Evolutionary conservation across 768 basidiomycete species (phyloP).

Genomic region (Paxillus involutus): DNA sequence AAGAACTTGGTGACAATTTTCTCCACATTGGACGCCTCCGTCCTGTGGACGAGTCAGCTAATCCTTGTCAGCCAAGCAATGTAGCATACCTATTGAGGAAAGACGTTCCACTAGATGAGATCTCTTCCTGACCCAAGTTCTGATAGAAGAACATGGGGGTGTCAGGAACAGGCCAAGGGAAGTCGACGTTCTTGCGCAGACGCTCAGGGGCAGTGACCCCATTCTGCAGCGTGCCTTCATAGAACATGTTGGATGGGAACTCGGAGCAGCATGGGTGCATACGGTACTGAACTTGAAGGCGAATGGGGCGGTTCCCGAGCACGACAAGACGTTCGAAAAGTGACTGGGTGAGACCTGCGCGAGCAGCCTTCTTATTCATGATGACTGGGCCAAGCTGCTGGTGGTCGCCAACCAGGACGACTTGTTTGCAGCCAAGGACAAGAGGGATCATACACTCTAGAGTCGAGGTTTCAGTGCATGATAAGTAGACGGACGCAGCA

Average conservation of each 20-base stretch:
- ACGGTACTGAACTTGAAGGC: slow-evolving; percentile 98
- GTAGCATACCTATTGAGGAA: slow-evolving; percentile 81
- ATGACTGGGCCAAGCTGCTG: slow-evolving; percentile 98
- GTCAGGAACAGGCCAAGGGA: slow-evolving; percentile 96
- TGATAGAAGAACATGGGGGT: slow-evolving; percentile 99
- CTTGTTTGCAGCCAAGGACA: slow-evolving; percentile 97
- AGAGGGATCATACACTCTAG: slow-evolving; percentile 99
- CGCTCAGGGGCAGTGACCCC: slow-evolving; percentile 99
- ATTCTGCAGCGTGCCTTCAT: slow-evolving; percentile 97
- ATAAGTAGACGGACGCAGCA: not conserved
- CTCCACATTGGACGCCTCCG: slow-evolving; percentile 98
- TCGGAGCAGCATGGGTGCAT: slow-evolving; percentile 99
- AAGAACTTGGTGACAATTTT: slow-evolving; percentile 99
- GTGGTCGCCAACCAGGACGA: slow-evolving; percentile 96
- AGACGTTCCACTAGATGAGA: slow-evolving; percentile 96
- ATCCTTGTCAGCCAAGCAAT: not conserved
- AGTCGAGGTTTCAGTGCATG: slow-evolving; percentile 10
- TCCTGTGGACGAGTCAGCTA: slow-evolving; percentile 46
- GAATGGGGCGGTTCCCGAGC: slow-evolving; percentile 93
- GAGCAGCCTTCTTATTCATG: slow-evolving; percentile 99
- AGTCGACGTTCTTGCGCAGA: slow-evolving; percentile 96
- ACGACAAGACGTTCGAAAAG: slow-evolving; percentile 97
- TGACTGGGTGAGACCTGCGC: slow-evolving; percentile 97
- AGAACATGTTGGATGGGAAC: slow-evolving; percentile 99
- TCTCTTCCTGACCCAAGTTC: slow-evolving; percentile 98